Percentiles rank a stretch among this genome's conserved stretches.
Conservation (phyloP, 495 filamentous ascomycete genomes). For the Lophium mytilinum region DNA sequence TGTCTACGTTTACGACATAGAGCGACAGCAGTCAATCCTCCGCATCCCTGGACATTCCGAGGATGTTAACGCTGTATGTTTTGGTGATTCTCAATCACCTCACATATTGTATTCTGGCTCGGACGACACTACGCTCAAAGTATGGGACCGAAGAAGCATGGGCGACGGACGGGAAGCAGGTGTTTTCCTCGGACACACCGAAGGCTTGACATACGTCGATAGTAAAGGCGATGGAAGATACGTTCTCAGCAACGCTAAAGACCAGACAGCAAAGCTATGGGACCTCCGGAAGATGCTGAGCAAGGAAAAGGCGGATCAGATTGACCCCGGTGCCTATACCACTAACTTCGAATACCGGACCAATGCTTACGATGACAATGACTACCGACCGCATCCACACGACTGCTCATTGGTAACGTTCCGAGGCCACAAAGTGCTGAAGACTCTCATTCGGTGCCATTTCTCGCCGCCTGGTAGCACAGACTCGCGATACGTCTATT, state of each 20-base stretch:
- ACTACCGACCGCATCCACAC: constrained; percentile 67
- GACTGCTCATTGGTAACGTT: constrained; percentile 93
- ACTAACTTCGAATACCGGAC: constrained; percentile 84
- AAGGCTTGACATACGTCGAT: constrained; percentile 92
- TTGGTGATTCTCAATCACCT: constrained; percentile 78
- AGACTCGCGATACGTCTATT: constrained; percentile 87
- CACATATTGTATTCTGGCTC: constrained; percentile 96
- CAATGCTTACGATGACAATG: constrained; percentile 56
- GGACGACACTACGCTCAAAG: constrained; percentile 87
- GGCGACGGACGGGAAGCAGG: constrained; percentile 80
- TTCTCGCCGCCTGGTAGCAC: constrained; percentile 88
- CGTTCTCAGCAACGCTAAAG: constrained; percentile 87
- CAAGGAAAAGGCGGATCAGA: constrained; percentile 50
- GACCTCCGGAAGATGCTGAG: constrained; percentile 80
- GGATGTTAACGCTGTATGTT: constrained; percentile 97
- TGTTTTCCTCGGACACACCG: constrained; percentile 87
- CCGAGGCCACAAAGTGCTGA: constrained; percentile 76
- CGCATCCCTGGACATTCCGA: constrained; percentile 69
- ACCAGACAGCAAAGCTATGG: constrained; percentile 97
- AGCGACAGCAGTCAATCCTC: constrained; percentile 63
- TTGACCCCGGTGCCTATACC: constrained; percentile 47
- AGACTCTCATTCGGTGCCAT: constrained; percentile 89
- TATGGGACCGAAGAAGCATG: constrained; percentile 92
- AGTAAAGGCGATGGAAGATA: constrained; percentile 95
- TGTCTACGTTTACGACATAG: constrained; percentile 91